Evolutionary conservation across 176 grass and related monocot genomes (phyloP).

Genomic region (Saccharum spontaneum): DNA sequence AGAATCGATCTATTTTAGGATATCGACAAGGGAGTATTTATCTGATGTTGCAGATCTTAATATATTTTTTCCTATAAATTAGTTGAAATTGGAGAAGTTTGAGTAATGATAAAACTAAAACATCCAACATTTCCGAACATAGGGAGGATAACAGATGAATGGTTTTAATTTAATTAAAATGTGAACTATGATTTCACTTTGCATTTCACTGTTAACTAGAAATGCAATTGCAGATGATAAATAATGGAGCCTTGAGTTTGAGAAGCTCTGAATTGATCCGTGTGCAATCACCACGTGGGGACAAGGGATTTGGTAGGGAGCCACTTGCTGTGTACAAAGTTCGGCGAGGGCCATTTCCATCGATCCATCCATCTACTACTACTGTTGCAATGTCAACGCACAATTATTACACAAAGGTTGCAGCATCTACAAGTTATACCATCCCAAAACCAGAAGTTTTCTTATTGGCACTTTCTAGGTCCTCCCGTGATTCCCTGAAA

Average conservation of each 20-base stretch:
- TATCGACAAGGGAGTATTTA: too few species aligned
- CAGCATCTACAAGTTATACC: conserved; percentile 32
- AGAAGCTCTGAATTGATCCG: not conserved
- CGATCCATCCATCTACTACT: not conserved
- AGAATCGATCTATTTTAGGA: too few species aligned
- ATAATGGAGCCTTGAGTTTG: not conserved
- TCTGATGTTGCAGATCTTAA: too few species aligned
- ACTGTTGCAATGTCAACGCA: not conserved
- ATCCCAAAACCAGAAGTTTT: not conserved
- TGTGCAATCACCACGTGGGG: conserved; percentile 10
- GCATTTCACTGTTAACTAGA: too few species aligned
- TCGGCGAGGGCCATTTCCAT: conserved; percentile 21
- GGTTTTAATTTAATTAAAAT: not conserved
- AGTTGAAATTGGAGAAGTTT: not conserved
- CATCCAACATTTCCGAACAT: not conserved
- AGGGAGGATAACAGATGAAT: not conserved
- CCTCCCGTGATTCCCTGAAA: not conserved
- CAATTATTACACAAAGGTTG: conserved; percentile 20
- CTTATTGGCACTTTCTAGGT: not conserved
- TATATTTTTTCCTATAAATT: not conserved
- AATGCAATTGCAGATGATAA: too few species aligned
- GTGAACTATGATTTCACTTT: not conserved
- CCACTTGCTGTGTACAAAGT: conserved; percentile 10
- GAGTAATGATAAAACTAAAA: not conserved
- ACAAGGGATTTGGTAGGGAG: conserved; percentile 16